A percentile compares a stretch with the other conserved stretches of the same genome.
Conservation (phyloP, 768 basidiomycete species). For the Rhizopogon vulgaris region DNA sequence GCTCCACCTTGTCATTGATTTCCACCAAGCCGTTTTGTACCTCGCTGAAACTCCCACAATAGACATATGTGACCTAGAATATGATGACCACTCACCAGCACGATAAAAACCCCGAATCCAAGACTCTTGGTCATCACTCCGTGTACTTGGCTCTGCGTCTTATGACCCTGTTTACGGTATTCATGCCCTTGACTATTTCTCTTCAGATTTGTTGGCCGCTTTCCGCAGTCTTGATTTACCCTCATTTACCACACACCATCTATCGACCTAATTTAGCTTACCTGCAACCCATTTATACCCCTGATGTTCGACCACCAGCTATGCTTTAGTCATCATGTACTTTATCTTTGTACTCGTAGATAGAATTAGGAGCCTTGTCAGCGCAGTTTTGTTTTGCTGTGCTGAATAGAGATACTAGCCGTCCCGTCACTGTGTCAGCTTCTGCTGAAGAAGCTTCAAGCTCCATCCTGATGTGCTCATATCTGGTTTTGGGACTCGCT, state of each 20-base stretch:
- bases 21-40: neutral
- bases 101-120: constrained; percentile 9
- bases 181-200: neutral
- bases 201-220: neutral
- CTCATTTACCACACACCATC: neutral
- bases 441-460: constrained; percentile 16
- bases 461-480: constrained; percentile 15
- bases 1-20: neutral
- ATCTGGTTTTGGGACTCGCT: constrained; percentile 48
- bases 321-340: neutral
- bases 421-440: neutral
- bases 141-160: neutral
- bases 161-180: neutral
- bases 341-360: neutral
- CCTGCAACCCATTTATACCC: constrained; percentile 1
- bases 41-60: constrained; percentile 1
- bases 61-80: constrained; percentile 25
- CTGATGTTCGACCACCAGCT: neutral
- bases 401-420: no score
- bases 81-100: constrained; percentile 12
- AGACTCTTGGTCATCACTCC: neutral
- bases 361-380: neutral
- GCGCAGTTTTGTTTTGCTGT: neutral
- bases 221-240: neutral
- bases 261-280: constrained; percentile 6